Conservation (phyloP, 23 red algal species). For the Pyropia yezoensis region DNA sequence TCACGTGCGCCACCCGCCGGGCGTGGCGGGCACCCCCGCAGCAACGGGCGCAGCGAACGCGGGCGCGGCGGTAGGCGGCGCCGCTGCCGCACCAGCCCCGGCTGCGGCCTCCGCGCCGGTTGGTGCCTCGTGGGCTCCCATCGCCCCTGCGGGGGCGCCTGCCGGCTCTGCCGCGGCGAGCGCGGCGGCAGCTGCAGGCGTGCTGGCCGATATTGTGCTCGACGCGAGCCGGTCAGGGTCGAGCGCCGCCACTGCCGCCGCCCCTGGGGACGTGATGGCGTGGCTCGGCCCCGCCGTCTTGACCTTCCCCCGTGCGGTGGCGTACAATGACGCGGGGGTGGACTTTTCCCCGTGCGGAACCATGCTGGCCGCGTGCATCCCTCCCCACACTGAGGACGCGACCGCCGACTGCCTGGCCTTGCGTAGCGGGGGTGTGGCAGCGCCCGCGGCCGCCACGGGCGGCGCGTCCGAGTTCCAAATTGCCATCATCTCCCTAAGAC, state of each 20-base stretch:
- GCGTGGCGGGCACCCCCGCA: background rate
- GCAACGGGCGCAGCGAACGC: background rate
- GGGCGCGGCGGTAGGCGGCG: too few species aligned
- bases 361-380: constrained; percentile 81
- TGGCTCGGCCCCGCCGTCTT: constrained; percentile 30
- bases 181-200: too few species aligned
- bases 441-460: background rate
- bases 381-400: constrained; percentile 10
- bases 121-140: constrained; percentile 6
- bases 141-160: too few species aligned
- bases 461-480: constrained; percentile 30
- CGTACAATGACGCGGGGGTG: constrained; percentile 88
- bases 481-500: constrained; percentile 25
- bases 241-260: background rate
- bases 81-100: too few species aligned
- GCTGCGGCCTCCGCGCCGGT: constrained; percentile 1
- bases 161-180: too few species aligned
- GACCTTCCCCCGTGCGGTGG: constrained; percentile 69
- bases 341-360: constrained; percentile 81
- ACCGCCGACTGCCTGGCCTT: background rate
- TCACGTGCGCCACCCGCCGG: background rate
- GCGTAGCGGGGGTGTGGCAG: background rate
- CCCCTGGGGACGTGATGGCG: constrained; percentile 2
- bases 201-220: too few species aligned
- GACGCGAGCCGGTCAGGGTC: too few species aligned